These are phyloP conservation scores for Rhizophagus prolifer DNA, from an alignment of 192 early-diverging fungal species.

Conservation along the genomic window DNA sequence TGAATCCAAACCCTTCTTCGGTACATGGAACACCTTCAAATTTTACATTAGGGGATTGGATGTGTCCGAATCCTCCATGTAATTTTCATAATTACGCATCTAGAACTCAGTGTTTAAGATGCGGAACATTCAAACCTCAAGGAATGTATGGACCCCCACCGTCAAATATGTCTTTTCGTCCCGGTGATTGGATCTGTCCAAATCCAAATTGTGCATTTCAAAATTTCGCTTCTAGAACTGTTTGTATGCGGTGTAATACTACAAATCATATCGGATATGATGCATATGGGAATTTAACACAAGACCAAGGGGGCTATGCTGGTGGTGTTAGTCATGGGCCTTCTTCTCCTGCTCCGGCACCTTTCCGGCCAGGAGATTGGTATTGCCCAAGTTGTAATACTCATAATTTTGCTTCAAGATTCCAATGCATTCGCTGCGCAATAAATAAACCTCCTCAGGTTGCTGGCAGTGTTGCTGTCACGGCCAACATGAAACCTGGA, in stretches of 20 bases:
- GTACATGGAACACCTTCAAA: constrained; percentile 42
- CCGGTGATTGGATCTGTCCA: constrained; percentile 77
- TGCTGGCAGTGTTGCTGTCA: neutral
- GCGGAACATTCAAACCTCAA: constrained; percentile 44
- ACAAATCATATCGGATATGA: constrained; percentile 33
- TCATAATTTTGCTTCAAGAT: constrained; percentile 69
- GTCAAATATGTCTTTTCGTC: constrained; percentile 48
- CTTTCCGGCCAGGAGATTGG: constrained; percentile 71
- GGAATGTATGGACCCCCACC: constrained; percentile 34
- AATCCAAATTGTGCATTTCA: constrained; percentile 66
- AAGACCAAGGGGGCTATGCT: constrained; percentile 33
- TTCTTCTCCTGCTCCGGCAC: constrained; percentile 35
- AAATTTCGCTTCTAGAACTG: constrained; percentile 72
- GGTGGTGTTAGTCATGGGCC: constrained; percentile 22
- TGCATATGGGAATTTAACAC: constrained; percentile 30
- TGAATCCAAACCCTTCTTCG: constrained; percentile 45
- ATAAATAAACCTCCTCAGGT: constrained; percentile 44
- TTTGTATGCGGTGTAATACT: constrained; percentile 65
- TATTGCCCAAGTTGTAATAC: constrained; percentile 61
- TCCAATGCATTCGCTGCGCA: constrained; percentile 59
- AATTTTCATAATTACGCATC: constrained; percentile 66
- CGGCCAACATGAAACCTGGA: constrained; percentile 44
- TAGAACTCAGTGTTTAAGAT: constrained; percentile 56
- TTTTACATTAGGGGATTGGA: constrained; percentile 64
- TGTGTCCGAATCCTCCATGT: constrained; percentile 57